These are phyloP conservation scores for Linum usitatissimum DNA, from an alignment of 345 rosid species.

Conservation along the genomic window DNA sequence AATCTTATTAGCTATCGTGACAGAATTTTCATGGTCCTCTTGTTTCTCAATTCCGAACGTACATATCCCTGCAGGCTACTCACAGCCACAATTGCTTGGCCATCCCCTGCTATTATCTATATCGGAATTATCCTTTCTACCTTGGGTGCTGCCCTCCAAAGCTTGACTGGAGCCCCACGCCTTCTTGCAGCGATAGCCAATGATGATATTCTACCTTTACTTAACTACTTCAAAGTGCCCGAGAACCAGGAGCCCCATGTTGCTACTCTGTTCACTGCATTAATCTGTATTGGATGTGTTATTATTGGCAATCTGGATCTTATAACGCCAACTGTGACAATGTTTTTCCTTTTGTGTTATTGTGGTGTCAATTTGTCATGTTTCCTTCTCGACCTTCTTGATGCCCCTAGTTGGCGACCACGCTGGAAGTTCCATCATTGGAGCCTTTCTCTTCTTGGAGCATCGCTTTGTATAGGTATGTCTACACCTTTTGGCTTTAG, in stretches of 20 bases:
- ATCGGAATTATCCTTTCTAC: slow-evolving; percentile 95
- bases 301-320: slow-evolving; percentile 95
- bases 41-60: background rate
- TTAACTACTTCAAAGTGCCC: slow-evolving; percentile 86
- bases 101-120: slow-evolving; percentile 69
- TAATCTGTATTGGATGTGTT: slow-evolving; percentile 81
- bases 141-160: slow-evolving; percentile 98
- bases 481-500: background rate
- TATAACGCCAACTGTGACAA: slow-evolving; percentile 90
- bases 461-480: slow-evolving; percentile 76
- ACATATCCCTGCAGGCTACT: slow-evolving; percentile 45
- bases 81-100: slow-evolving; percentile 97
- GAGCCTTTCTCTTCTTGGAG: slow-evolving; percentile 95
- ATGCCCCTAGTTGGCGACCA: slow-evolving; percentile 99
- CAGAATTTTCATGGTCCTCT: background rate
- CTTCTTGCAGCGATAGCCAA: slow-evolving; percentile 99
- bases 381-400: slow-evolving; percentile 97
- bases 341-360: slow-evolving; percentile 96
- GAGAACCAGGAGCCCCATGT: slow-evolving; percentile 79
- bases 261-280: slow-evolving; percentile 90
- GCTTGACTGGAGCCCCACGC: slow-evolving; percentile 95
- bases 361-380: slow-evolving; percentile 97
- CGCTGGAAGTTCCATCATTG: slow-evolving; percentile 99
- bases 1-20: too few species aligned
- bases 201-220: slow-evolving; percentile 96